Conservation (phyloP, 805 yeast genomes). For the Phaffomyces antillensis region DNA sequence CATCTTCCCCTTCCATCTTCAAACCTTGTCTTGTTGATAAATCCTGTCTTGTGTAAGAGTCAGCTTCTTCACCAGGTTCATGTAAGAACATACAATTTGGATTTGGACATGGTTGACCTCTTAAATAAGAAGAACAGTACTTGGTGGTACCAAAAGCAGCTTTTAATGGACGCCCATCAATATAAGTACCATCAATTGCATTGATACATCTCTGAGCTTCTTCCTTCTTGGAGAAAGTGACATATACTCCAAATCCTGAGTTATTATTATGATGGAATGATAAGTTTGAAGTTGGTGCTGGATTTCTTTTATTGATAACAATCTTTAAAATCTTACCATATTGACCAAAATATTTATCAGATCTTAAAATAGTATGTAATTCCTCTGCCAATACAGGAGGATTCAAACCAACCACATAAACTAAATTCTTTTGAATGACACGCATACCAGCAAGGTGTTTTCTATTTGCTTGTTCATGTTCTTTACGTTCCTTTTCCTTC, state of each 20-base stretch:
- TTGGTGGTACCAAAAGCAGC: slow-evolving; percentile 99
- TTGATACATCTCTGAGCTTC: slow-evolving; percentile 93
- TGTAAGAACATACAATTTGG: slow-evolving; percentile 98
- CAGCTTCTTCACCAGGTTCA: slow-evolving; percentile 99
- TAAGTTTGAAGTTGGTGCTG: slow-evolving; percentile 17
- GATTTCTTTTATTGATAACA: slow-evolving; percentile 79
- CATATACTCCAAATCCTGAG: slow-evolving; percentile 91
- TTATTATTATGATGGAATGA: slow-evolving; percentile 26
- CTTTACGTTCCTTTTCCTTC: slow-evolving; percentile 86
- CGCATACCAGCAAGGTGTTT: slow-evolving; percentile 94
- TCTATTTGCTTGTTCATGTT: slow-evolving; percentile 72
- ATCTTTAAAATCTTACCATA: slow-evolving; percentile 93
- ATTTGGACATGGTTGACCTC: slow-evolving; percentile 95
- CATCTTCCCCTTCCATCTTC: slow-evolving; percentile 36
- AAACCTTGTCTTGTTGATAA: slow-evolving; percentile 68
- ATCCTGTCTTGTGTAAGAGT: slow-evolving; percentile 86
- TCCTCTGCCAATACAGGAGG: slow-evolving; percentile 79
- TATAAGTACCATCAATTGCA: slow-evolving; percentile 86
- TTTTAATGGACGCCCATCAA: slow-evolving; percentile 82
- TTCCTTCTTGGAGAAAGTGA: slow-evolving; percentile 86
- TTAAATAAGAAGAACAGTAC: slow-evolving; percentile 90
- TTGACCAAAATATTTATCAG: slow-evolving; percentile 96
- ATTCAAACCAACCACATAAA: slow-evolving; percentile 90
- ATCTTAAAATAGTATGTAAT: slow-evolving; percentile 69
- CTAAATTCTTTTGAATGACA: slow-evolving; percentile 96